Percentiles rank a stretch among this genome's conserved stretches.
These are phyloP conservation scores for Cerioporus squamosus DNA, from an alignment of 1,284 basidiomycete species.

Conservation along the genomic window DNA sequence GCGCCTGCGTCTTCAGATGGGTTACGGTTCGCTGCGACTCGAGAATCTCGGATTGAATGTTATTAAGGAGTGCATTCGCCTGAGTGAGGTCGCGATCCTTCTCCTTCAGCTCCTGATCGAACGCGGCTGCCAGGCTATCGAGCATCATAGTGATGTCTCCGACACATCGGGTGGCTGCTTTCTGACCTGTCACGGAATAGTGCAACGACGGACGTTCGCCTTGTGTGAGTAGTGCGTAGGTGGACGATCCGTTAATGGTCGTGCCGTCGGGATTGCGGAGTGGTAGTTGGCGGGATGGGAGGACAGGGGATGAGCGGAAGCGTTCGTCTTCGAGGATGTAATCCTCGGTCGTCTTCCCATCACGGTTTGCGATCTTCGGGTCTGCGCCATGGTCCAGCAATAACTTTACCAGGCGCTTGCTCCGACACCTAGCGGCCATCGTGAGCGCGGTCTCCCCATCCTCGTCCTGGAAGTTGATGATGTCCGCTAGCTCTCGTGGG, in stretches of 20 bases:
- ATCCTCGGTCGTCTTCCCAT: constrained; percentile 97
- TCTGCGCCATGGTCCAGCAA: constrained; percentile 97
- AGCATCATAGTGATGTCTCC: constrained; percentile 88
- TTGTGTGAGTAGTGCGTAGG: constrained; percentile 20
- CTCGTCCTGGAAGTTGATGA: constrained; percentile 99
- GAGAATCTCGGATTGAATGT: constrained; percentile 91
- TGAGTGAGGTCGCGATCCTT: constrained; percentile 94
- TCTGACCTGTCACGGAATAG: constrained; percentile 87
- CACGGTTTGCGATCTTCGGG: constrained; percentile 93
- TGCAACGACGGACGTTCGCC: constrained; percentile 75
- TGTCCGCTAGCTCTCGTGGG: constrained; percentile 95
- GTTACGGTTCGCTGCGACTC: constrained; percentile 83
- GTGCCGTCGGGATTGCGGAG: constrained; percentile 69
- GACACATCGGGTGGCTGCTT: constrained; percentile 84
- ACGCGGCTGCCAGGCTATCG: constrained; percentile 89
- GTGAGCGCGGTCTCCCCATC: constrained; percentile 98
- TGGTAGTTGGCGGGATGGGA: constrained; percentile 62
- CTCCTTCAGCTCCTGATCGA: constrained; percentile 90
- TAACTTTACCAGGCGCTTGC: constrained; percentile 95
- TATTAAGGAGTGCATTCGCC: constrained; percentile 85
- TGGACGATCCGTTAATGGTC: constrained; percentile 43
- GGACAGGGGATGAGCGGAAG: constrained; percentile 89
- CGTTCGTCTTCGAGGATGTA: constrained; percentile 99
- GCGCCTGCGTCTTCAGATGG: constrained; percentile 72
- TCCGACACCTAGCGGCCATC: constrained; percentile 94